Percentiles rank a stretch among this genome's conserved stretches.
Evolutionary conservation across 1,284 basidiomycete species (phyloP).

Genomic region (Marasmius tenuissimus): DNA sequence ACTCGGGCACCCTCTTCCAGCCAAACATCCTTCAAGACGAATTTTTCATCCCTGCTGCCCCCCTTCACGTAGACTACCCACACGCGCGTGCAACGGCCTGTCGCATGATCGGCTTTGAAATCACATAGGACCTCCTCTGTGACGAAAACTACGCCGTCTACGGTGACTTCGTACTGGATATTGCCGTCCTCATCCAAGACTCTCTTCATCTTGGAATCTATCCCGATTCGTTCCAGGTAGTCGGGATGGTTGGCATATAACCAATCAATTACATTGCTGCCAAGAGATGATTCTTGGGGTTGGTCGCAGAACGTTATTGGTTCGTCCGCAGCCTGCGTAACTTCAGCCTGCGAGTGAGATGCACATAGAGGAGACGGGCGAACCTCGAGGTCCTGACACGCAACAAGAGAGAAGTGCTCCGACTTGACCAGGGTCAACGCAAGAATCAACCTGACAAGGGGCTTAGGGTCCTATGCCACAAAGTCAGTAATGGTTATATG

Average conservation of each 20-base stretch:
- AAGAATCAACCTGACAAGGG: not conserved
- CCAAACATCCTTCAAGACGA: conserved; percentile 6
- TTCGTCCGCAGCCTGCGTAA: not conserved
- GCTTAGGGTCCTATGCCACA: not conserved
- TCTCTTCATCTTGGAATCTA: not conserved
- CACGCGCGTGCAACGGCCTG: conserved; percentile 1
- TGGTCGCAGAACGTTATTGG: not conserved
- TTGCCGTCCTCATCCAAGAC: not conserved
- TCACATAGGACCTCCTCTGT: not conserved
- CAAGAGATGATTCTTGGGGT: not conserved
- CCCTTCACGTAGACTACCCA: not conserved
- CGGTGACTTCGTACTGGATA: not conserved
- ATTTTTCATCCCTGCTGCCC: not conserved
- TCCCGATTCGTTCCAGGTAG: not conserved
- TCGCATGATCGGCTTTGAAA: not conserved
- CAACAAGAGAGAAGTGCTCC: not conserved
- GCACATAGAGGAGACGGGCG: not conserved
- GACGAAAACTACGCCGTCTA: not conserved
- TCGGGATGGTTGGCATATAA: not conserved
- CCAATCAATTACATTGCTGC: not conserved
- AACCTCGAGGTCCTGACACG: not conserved
- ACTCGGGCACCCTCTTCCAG: not conserved
- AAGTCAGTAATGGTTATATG: not conserved
- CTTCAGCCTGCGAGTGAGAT: not conserved
- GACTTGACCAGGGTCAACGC: not conserved